Conservation (phyloP, 1,139 yeast genomes). For the Yamadazyma conglobata region DNA sequence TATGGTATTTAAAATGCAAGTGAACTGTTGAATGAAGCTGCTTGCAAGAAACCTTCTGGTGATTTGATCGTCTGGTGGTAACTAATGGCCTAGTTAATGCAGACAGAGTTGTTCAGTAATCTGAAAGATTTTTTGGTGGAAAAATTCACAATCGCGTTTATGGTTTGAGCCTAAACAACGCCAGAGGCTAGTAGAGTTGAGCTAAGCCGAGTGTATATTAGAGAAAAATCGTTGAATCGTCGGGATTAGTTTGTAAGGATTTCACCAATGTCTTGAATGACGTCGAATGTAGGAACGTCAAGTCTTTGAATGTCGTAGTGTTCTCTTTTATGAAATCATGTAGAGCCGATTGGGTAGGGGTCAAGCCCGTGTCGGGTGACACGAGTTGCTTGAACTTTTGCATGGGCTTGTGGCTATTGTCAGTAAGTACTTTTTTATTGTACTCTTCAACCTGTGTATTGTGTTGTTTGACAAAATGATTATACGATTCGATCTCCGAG, state of each 20-base stretch:
- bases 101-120: too few species aligned
- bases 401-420: background rate
- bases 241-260: too few species aligned
- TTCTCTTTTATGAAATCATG: constrained; percentile 11
- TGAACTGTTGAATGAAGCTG: too few species aligned
- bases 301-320: constrained; percentile 10
- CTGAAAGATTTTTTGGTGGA: background rate
- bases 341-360: constrained; percentile 10
- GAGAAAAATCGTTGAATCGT: too few species aligned
- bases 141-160: background rate
- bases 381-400: background rate
- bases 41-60: too few species aligned
- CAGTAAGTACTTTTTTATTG: constrained; percentile 8
- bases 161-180: too few species aligned
- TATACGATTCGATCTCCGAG: constrained; percentile 9
- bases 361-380: background rate
- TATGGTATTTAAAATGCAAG: too few species aligned
- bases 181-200: too few species aligned
- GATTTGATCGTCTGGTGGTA: too few species aligned
- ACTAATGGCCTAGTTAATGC: too few species aligned
- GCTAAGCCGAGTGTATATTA: too few species aligned
- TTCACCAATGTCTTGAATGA: constrained; percentile 7
- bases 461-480: constrained; percentile 9
- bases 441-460: constrained; percentile 13
- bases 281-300: constrained; percentile 10